Evolutionary conservation across 2,329 filamentous ascomycete genomes (phyloP), one percentile per base, ranked within the genome.

Genomic region (Penicillium sp.): DNA sequence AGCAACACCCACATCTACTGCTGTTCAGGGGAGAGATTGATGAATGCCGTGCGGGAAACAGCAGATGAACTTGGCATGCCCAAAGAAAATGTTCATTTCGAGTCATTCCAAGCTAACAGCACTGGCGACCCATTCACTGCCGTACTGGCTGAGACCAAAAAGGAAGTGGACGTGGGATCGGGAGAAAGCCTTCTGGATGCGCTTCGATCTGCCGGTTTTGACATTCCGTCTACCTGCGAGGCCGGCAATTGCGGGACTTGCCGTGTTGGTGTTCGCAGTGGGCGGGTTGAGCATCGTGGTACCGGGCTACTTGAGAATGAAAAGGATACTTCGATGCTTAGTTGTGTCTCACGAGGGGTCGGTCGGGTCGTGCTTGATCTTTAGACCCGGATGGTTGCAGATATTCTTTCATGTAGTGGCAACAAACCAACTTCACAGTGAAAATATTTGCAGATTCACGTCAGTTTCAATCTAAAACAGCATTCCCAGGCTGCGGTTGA

Each of bases 221-320:
- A 50, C 12, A 50, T 50, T 28, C 42, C 48, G 15, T 50, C 48
- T 21, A 45, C 48, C 1, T 50, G 48, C n/a, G 48, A 50, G 24
- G 42, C 48, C 5, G 49, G 45, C n/a, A 48, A 51, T 24, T 54
- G 52, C 47, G 47, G 52, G 3, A 54, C 38, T 13, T 54, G 52
- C 31, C 31, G 52, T n/a, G 44, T 51, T 23, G 39, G 31, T 29
- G 39, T 54, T 2, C 28, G 41, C 12, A 24, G 36, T 18, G 49
- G 52, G 2, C 34, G 45, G 5, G 29, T 52, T 9, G 49, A 55
- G 23, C 52, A 55, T 46, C 49, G 49, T 13, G 49, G 52, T 6
- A 49, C 53, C n/a, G 49, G 45, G 5, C n/a, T 55, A 21, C n/a
- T 45, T 15, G 49, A 49, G 16, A 43, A 36, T 38, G 53, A 52